These are phyloP conservation scores for Anthracocystis walkeri DNA, from an alignment of 1,284 basidiomycete genomes.

Conservation along the genomic window DNA sequence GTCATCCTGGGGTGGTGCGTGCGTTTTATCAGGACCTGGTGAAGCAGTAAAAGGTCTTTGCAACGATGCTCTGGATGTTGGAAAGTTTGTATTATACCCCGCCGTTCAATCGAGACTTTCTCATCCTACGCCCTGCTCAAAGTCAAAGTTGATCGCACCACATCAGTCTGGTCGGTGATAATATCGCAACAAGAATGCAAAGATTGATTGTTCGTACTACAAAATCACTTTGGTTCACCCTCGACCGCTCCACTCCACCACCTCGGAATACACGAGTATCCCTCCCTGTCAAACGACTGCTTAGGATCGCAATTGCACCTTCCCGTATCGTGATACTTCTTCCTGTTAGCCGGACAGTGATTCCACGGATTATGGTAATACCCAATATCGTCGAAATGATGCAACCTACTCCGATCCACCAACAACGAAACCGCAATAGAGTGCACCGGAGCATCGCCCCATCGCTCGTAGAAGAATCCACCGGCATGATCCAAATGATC, in stretches of 20 bases:
- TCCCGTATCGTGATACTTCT: constrained; percentile 64
- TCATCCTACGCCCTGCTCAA: too few species aligned
- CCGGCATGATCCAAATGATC: constrained; percentile 81
- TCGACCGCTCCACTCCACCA: constrained; percentile 59
- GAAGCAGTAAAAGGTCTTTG: neutral
- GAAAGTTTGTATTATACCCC: too few species aligned
- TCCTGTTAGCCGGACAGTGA: constrained; percentile 61
- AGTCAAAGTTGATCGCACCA: too few species aligned
- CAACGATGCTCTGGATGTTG: too few species aligned
- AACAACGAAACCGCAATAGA: constrained; percentile 66
- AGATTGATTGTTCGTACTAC: neutral
- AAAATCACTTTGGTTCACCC: constrained; percentile 46
- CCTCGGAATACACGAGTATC: constrained; percentile 59
- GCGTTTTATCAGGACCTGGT: constrained; percentile 41
- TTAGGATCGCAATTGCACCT: constrained; percentile 64
- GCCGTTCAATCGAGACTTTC: too few species aligned
- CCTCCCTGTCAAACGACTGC: constrained; percentile 59
- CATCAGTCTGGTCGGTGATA: neutral
- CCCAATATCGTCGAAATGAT: constrained; percentile 64
- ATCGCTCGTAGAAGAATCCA: constrained; percentile 76
- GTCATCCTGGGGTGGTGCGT: constrained; percentile 46
- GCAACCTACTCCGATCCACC: constrained; percentile 48
- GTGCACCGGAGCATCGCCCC: constrained; percentile 82
- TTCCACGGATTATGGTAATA: constrained; percentile 65
- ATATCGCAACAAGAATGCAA: neutral